Evolutionary conservation across 2,329 filamentous ascomycete species (phyloP).

Genomic region (Diplodia seriata): DNA sequence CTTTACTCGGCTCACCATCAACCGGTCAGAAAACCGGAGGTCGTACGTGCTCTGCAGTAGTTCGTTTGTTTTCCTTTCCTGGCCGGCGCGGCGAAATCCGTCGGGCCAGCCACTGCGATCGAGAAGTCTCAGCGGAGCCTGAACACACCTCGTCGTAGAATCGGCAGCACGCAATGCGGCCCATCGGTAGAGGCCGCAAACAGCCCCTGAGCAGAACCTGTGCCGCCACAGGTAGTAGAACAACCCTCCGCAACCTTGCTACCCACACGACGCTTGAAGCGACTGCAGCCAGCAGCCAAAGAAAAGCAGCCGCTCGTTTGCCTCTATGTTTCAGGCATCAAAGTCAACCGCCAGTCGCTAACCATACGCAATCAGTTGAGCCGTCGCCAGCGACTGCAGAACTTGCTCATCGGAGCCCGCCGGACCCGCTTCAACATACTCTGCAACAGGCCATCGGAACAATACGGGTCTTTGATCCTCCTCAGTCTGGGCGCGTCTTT

Average conservation of each 20-base stretch:
- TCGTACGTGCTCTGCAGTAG: constrained; percentile 4
- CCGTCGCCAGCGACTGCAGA: background rate
- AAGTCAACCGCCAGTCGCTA: background rate
- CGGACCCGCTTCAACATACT: background rate
- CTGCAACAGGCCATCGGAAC: background rate
- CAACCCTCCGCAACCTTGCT: background rate
- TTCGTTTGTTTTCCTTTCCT: background rate
- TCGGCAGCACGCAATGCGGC: background rate
- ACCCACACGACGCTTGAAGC: background rate
- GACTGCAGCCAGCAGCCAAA: background rate
- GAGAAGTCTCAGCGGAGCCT: background rate
- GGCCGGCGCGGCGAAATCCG: background rate
- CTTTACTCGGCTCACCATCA: background rate
- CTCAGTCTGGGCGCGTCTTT: background rate
- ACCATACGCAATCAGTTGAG: background rate
- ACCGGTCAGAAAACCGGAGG: background rate
- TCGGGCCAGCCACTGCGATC: background rate
- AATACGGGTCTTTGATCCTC: background rate
- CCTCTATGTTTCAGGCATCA: background rate
- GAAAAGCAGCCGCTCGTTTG: background rate
- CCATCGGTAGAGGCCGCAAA: background rate
- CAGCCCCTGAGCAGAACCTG: background rate
- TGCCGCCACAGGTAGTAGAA: background rate
- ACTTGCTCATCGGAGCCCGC: background rate
- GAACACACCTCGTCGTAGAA: background rate